Evolutionary conservation across 495 filamentous ascomycete genomes (phyloP).

Genomic region (Penicillium paradoxum): DNA sequence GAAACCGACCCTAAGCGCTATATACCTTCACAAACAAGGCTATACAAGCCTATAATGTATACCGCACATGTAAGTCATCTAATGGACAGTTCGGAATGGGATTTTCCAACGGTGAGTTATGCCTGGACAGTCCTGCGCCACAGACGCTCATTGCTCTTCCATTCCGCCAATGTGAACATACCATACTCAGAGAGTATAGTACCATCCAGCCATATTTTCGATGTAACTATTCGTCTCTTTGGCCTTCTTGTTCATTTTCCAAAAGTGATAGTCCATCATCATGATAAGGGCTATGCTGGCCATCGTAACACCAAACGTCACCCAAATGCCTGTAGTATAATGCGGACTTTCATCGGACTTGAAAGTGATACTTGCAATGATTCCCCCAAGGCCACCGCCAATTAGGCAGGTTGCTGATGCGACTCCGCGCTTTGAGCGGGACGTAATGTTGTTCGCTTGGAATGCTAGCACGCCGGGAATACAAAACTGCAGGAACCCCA

Average conservation of each 20-base stretch:
- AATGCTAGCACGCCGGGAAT: neutral
- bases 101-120: no score
- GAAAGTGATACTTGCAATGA: neutral
- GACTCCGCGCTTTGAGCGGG: neutral
- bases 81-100: no score
- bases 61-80: no score
- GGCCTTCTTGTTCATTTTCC: neutral
- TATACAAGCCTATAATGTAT: no score
- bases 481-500: neutral
- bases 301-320: neutral
- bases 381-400: neutral
- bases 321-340: constrained; percentile 1
- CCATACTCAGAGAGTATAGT: neutral
- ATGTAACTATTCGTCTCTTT: neutral
- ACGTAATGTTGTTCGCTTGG: neutral
- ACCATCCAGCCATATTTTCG: neutral
- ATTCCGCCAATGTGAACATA: neutral
- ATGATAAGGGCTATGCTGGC: neutral
- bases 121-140: no score
- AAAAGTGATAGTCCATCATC: neutral
- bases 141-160: neutral
- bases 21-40: no score
- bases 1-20: no score
- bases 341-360: neutral
- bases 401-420: neutral